phyloP scores from a whole-genome alignment of 371 early-diverging fungal genomes.

The Actinomortierella ambigua region DNA sequence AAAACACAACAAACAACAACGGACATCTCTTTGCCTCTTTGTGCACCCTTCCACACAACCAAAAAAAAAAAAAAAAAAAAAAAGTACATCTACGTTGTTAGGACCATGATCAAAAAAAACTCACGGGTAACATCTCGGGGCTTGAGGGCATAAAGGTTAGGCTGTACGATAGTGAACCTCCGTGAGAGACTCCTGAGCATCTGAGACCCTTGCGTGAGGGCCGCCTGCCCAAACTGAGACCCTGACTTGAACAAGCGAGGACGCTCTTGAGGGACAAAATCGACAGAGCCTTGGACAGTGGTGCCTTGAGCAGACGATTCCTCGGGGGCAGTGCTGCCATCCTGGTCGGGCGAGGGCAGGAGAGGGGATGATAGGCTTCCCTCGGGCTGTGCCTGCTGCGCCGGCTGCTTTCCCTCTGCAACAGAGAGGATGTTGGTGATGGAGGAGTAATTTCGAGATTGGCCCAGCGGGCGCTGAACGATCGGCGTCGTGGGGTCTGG shows the following conservation, averaged over 20 bases:
- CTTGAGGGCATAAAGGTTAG: neutral
- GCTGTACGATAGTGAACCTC: slow-evolving; percentile 3
- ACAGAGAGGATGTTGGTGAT: slow-evolving; percentile 3
- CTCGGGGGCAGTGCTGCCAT: too few relatives aligned
- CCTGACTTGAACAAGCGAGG: too few relatives aligned
- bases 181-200: slow-evolving; percentile 10
- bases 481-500: slow-evolving; percentile 22
- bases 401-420: too few relatives aligned
- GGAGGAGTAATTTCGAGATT: slow-evolving; percentile 28
- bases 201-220: slow-evolving; percentile 7
- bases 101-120: too few relatives aligned
- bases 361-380: too few relatives aligned
- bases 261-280: too few relatives aligned
- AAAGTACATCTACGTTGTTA: neutral
- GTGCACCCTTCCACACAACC: neutral
- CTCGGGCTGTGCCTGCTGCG: too few relatives aligned
- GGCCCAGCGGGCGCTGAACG: slow-evolving; percentile 17
- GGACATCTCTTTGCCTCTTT: neutral
- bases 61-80: neutral
- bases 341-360: too few relatives aligned
- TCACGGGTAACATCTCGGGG: slow-evolving; percentile 19
- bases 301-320: too few relatives aligned
- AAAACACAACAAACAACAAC: too few relatives aligned
- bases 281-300: too few relatives aligned
- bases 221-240: slow-evolving; percentile 7